Evolutionary conservation across 1,284 basidiomycete genomes (phyloP), one percentile per base, ranked within the genome.

Genomic region (Apiotrichum veenhuisii): DNA sequence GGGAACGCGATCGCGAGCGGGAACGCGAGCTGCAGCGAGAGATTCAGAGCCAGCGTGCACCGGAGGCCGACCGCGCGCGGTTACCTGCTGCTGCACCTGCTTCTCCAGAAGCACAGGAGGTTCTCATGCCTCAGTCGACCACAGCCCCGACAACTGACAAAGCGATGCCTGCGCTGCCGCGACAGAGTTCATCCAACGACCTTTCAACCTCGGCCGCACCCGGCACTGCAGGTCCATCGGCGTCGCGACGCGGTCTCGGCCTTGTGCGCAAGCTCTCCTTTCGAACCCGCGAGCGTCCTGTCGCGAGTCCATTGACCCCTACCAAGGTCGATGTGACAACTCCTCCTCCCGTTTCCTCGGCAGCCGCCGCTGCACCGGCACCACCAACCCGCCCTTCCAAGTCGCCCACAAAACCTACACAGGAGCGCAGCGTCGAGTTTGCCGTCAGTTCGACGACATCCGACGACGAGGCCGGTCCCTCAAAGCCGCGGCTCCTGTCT

Each of bases 261-360:
- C 52, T 58, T 20, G 57, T 58, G 3, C 57, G 57, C 48, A 58
- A 58, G 37, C 42, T 58, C 7, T 51, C 48, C 9, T 58, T 58
- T 43, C 57, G 57, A 5, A 25, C 57, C 1, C 34, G 48, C 8
- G 47, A 58, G 9, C 47, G 40, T n/a, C 40, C 55, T 7, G 30
- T 34, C 33, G 20, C 48, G 14, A 34, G 5, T 8, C 26, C 44
- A 4, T 20, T 41, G 43, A 25, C 50, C 3, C 42, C 40, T 2
- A 26, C 11, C 20, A 51, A 41, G 23, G 25, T 5, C 22, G 36
- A 23, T 8, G 34, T 20, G 34, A 23, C 46, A 20, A 37, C 9
- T 14, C 25, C 23, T 7, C 14, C 42, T 27, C 4, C 14, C 12
- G 25, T 10, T 9, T 18, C 40, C 23, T 11, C 23, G 23, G n/a